Percentiles rank a stretch among this genome's conserved stretches.
Evolutionary conservation across 2,329 filamentous ascomycete genomes (phyloP).

Genomic region (Cercospora janseana): DNA sequence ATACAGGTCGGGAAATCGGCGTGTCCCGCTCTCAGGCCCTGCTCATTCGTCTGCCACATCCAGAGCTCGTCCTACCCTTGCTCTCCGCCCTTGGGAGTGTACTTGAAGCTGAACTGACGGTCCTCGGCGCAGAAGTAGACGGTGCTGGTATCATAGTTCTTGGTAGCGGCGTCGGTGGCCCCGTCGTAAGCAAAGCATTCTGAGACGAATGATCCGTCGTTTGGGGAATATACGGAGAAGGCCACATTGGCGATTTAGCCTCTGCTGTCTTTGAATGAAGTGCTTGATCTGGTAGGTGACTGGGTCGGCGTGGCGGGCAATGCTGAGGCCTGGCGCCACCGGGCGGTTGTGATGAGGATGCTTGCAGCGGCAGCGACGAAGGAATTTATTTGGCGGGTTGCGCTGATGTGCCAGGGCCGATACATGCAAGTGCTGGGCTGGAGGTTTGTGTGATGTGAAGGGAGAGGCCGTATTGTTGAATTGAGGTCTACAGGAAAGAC

Average conservation of each 20-base stretch:
- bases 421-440: too few species aligned
- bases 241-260: slow-evolving; percentile 15
- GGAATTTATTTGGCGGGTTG: slow-evolving; percentile 21
- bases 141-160: slow-evolving; percentile 13
- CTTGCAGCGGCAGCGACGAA: slow-evolving; percentile 15
- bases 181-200: slow-evolving; percentile 16
- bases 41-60: slow-evolving; percentile 18
- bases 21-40: slow-evolving; percentile 1
- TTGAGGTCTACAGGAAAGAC: too few species aligned
- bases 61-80: slow-evolving; percentile 12
- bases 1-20: slow-evolving; percentile 1
- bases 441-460: too few species aligned
- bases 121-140: slow-evolving; percentile 20
- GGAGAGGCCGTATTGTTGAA: too few species aligned
- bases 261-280: slow-evolving; percentile 21
- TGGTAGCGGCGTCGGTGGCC: neutral
- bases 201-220: slow-evolving; percentile 19
- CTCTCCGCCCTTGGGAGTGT: slow-evolving; percentile 1
- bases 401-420: too few species aligned
- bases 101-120: slow-evolving; percentile 16
- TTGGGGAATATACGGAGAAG: slow-evolving; percentile 24
- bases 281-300: slow-evolving; percentile 19
- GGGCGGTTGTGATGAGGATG: slow-evolving; percentile 15
- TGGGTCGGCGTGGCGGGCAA: neutral
- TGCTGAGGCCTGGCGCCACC: slow-evolving; percentile 15